phyloP scores from a whole-genome alignment of 345 rosid species.

The Alliaria petiolata region DNA sequence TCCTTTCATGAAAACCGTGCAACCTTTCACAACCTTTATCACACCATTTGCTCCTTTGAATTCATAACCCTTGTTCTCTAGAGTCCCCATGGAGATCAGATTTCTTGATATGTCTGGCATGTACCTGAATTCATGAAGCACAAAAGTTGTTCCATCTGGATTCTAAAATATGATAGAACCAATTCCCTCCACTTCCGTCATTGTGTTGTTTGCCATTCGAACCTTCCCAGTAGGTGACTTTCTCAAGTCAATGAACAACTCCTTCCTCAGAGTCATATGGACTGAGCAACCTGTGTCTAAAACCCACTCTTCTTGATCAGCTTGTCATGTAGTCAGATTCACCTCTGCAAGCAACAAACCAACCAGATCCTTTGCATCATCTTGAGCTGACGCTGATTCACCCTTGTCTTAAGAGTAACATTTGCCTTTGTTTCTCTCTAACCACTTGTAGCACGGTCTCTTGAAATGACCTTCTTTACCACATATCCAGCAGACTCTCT shows the following conservation, averaged over 20 bases:
- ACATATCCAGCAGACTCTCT: no score
- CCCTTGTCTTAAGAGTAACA: no score
- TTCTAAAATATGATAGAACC: not conserved
- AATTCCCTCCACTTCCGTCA: not conserved
- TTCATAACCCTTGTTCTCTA: not conserved
- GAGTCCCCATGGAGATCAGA: not conserved
- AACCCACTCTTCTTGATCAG: not conserved
- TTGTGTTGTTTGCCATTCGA: not conserved
- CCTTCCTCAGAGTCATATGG: not conserved
- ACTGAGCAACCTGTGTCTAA: not conserved
- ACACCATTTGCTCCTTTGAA: no score
- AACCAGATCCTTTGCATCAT: not conserved
- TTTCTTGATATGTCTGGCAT: not conserved
- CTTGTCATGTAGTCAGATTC: not conserved
- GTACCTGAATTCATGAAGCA: not conserved
- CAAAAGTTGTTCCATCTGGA: not conserved
- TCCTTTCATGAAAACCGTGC: no score
- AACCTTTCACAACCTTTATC: no score
- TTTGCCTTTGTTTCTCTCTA: no score
- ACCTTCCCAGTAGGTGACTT: not conserved
- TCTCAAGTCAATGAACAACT: not conserved
- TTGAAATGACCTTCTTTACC: no score
- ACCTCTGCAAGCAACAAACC: conserved; percentile 5
- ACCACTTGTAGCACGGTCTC: no score
- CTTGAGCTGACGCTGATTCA: not conserved